A percentile compares a stretch with the other conserved stretches of the same genome.
These are phyloP conservation scores for Talaromyces stipitatus DNA, from an alignment of 495 filamentous ascomycete genomes.

Conservation along the genomic window DNA sequence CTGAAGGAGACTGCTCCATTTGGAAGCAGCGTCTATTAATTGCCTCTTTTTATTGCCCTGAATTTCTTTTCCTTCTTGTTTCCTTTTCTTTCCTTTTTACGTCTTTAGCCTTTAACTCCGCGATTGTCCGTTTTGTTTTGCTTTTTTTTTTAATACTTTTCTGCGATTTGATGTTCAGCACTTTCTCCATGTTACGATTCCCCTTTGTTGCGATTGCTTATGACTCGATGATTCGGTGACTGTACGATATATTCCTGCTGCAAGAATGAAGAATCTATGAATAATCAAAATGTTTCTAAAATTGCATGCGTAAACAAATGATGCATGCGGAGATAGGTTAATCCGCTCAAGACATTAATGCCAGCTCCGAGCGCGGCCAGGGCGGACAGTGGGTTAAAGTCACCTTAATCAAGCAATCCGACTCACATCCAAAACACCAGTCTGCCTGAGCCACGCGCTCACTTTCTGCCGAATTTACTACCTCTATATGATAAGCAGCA, in stretches of 20 bases:
- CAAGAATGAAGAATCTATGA: not conserved
- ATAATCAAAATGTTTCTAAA: not conserved
- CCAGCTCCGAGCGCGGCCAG: not conserved
- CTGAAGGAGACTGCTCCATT: slow-evolving; percentile 65
- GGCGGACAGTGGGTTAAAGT: not conserved
- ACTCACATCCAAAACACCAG: not conserved
- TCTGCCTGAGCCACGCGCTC: not conserved
- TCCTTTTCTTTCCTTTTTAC: slow-evolving; percentile 8
- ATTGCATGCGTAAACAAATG: not conserved
- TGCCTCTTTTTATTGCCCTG: slow-evolving; percentile 3
- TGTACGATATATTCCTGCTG: not conserved
- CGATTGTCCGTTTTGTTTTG: slow-evolving; percentile 4
- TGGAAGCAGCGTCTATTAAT: slow-evolving; percentile 36
- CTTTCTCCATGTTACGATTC: slow-evolving; percentile 4
- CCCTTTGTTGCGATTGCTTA: slow-evolving; percentile 4
- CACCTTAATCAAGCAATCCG: not conserved
- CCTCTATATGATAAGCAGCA: not conserved
- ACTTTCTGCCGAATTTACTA: not conserved
- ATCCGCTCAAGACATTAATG: not conserved
- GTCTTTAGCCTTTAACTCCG: not conserved
- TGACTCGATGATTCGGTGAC: slow-evolving; percentile 1
- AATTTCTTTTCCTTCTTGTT: slow-evolving; percentile 13
- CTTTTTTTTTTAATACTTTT: slow-evolving; percentile 7
- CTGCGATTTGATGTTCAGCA: slow-evolving; percentile 7
- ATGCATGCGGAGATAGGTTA: not conserved